phyloP scores from a whole-genome alignment of 148 eudicot species.

The Beta vulgaris region DNA sequence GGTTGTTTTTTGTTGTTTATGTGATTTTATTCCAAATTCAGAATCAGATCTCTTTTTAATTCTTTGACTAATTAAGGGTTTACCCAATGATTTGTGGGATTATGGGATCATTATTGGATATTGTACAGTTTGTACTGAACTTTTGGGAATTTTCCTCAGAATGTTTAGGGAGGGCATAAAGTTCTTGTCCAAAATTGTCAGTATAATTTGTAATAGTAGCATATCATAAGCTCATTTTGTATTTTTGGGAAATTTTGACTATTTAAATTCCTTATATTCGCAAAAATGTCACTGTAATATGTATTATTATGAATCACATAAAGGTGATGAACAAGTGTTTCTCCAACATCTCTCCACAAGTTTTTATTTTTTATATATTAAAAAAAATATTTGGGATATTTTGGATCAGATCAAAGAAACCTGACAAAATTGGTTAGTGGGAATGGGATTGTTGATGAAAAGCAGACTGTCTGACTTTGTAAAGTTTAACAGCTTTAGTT shows the following conservation, averaged over 20 bases:
- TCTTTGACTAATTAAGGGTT: slow-evolving; percentile 8
- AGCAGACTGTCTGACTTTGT: slow-evolving; percentile 23
- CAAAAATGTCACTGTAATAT: too few relatives aligned
- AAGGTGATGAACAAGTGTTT: too few relatives aligned
- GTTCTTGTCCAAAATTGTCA: too few relatives aligned
- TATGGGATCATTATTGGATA: slow-evolving; percentile 3
- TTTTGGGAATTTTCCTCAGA: slow-evolving; percentile 1
- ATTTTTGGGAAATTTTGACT: background rate
- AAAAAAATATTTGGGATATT: background rate
- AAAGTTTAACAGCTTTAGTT: slow-evolving; percentile 14
- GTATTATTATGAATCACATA: too few relatives aligned
- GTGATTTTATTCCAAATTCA: slow-evolving; percentile 23
- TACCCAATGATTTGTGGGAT: background rate
- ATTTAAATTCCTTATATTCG: too few relatives aligned
- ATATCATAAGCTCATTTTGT: too few relatives aligned
- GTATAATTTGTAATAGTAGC: too few relatives aligned
- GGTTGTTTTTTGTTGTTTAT: slow-evolving; percentile 14
- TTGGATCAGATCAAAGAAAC: slow-evolving; percentile 24
- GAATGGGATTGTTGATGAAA: slow-evolving; percentile 32
- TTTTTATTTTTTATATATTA: too few relatives aligned
- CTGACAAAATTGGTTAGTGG: slow-evolving; percentile 34
- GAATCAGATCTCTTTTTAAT: slow-evolving; percentile 26
- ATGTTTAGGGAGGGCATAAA: background rate
- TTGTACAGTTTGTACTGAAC: too few relatives aligned
- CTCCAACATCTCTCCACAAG: too few relatives aligned